Evolutionary conservation across 768 basidiomycete species (phyloP).

Genomic region (Trametes cubensis): DNA sequence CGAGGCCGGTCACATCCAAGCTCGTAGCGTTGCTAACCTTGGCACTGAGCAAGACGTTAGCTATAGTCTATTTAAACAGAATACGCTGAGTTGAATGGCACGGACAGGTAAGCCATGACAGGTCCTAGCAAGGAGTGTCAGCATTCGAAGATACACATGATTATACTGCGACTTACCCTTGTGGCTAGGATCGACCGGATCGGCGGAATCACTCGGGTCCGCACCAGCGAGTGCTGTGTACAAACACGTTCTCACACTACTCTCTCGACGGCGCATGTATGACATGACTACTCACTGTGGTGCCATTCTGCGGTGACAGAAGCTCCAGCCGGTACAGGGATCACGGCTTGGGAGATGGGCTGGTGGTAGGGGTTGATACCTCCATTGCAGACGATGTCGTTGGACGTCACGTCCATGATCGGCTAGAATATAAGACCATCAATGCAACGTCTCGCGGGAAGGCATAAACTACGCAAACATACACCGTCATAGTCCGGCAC

Average conservation of each 20-base stretch:
- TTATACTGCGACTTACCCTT: slow-evolving; percentile 43
- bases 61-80: background rate
- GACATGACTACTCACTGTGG: slow-evolving; percentile 35
- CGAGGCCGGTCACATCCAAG: slow-evolving; percentile 46
- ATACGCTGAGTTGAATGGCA: background rate
- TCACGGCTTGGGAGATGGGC: slow-evolving; percentile 47
- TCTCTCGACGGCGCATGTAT: background rate
- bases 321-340: slow-evolving; percentile 55
- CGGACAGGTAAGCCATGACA: slow-evolving; percentile 20
- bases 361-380: slow-evolving; percentile 57
- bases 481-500: slow-evolving; percentile 53
- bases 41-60: slow-evolving; percentile 39
- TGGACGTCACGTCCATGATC: slow-evolving; percentile 58
- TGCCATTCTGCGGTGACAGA: slow-evolving; percentile 57
- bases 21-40: slow-evolving; percentile 49
- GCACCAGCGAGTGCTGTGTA: slow-evolving; percentile 41
- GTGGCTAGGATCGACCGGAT: slow-evolving; percentile 53
- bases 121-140: slow-evolving; percentile 7
- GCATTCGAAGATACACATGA: background rate
- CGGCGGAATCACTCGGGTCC: slow-evolving; percentile 48
- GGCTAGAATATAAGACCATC: slow-evolving; percentile 38
- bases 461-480: slow-evolving; percentile 28
- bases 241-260: background rate
- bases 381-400: slow-evolving; percentile 60
- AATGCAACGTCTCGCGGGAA: background rate